Base-by-base conservation (phyloP, 108 stramenopile species). In the Heterococcus sp. region DNA sequence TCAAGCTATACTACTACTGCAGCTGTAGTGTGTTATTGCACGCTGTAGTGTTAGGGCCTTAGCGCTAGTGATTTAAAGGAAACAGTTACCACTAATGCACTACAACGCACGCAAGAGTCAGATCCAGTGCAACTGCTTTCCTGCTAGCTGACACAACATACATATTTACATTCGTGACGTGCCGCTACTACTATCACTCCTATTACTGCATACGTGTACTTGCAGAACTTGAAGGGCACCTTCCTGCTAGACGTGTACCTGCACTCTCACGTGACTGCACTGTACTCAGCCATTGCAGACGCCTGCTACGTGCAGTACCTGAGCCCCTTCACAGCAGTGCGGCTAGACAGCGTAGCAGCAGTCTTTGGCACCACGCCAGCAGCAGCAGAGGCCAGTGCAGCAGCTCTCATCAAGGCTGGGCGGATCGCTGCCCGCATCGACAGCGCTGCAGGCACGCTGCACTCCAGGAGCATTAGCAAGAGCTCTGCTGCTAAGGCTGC, bases 241-340 rank as follows among this genome's bases (percentile, higher is more conserved):
- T 38, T 84, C 31, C 68, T 76, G 69, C 75, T 84, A 32, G 75
- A 84, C 75, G 37, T 75, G 1, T 71, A 76, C 69, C 64, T 84
- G 46, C 39, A 38, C n/a, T 63, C 32, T 28, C 83, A 84, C 68
- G 39, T 84, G 33, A 65, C 32, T 27, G 35, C 1, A 21, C 75
- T 84, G 27, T 74, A 75, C 69, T 64, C 75, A 37, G 46, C 37
- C 39, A 33, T 75, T 14, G 69, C 69, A 35, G 75, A 84, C 68
- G 68, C 68, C 65, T 84, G 83, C 75, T 65, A 76, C 46, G 58
- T 84, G 75, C 83, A 84, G 75, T 80, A 58, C 46, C 46, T 58
- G 46, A 21, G 14, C 14, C 46, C 46, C 14, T 58, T 14, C 46
- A 8, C 14, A 8, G 14, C 14, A 8, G 46, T 21, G 46, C 46